A percentile compares a stretch with the other conserved stretches of the same genome.
These are phyloP conservation scores for Scalesia atractyloides DNA, from an alignment of 129 eudicot genomes.

Conservation along the genomic window DNA sequence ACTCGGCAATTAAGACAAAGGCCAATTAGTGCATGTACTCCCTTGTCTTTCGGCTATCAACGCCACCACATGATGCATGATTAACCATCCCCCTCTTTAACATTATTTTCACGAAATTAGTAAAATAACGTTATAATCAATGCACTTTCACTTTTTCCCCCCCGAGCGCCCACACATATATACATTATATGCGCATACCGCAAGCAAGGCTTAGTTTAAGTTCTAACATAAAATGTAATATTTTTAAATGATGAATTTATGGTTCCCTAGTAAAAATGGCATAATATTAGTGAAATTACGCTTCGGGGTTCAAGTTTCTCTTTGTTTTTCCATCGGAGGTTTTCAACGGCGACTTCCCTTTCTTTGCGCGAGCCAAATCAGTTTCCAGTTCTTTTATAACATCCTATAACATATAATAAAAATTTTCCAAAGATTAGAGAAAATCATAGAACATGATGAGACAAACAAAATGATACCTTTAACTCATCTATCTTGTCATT, in stretches of 20 bases:
- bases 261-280: not conserved
- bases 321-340: constrained; percentile 74
- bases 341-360: constrained; percentile 85
- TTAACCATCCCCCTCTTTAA: no score
- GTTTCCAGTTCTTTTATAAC: constrained; percentile 62
- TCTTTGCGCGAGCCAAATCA: constrained; percentile 79
- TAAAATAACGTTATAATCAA: no score
- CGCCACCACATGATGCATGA: no score
- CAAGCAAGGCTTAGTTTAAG: no score
- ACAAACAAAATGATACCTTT: constrained; percentile 44
- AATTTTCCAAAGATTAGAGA: not conserved
- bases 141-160: no score
- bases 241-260: not conserved
- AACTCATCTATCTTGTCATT: constrained; percentile 73
- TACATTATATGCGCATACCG: no score
- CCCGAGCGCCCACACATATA: no score
- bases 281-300: constrained; percentile 44
- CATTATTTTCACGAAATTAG: no score
- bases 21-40: no score
- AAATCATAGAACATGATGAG: not conserved
- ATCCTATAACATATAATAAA: constrained; percentile 43
- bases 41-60: no score
- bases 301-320: constrained; percentile 81
- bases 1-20: no score
- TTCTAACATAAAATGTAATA: not conserved